These are phyloP conservation scores for Inonotus obliquus DNA, from an alignment of 1,284 basidiomycete genomes.

Conservation along the genomic window DNA sequence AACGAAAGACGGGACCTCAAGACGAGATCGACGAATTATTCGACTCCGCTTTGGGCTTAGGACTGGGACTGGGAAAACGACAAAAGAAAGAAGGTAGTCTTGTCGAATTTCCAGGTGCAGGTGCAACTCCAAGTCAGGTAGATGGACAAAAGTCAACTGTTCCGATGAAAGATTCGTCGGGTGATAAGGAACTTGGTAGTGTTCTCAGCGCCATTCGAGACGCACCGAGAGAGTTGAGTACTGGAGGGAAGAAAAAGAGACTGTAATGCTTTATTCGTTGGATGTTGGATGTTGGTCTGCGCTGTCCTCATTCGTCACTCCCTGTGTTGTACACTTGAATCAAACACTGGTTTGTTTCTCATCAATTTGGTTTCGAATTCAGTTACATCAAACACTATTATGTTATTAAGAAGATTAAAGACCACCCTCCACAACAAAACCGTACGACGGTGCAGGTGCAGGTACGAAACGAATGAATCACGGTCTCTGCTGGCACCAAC, in stretches of 20 bases:
- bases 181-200: conserved; percentile 11
- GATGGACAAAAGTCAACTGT: background rate
- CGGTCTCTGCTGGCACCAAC: no score
- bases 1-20: conserved; percentile 22
- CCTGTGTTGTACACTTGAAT: no score
- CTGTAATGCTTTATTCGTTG: background rate
- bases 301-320: background rate
- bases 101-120: background rate
- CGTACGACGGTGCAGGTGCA: no score
- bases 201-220: conserved; percentile 13
- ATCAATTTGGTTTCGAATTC: no score
- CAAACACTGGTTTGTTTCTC: no score
- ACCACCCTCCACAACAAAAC: no score
- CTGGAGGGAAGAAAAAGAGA: conserved; percentile 9
- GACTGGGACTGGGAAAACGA: no score
- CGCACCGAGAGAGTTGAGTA: conserved; percentile 4
- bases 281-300: background rate
- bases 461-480: no score
- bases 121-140: background rate
- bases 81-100: conserved; percentile 10
- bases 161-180: background rate
- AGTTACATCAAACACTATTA: no score
- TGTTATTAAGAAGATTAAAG: no score
- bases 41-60: conserved; percentile 20
- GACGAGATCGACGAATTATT: conserved; percentile 32